Evolutionary conservation across 768 basidiomycete genomes (phyloP).

Genomic region (Hemileccinum rubropunctum): DNA sequence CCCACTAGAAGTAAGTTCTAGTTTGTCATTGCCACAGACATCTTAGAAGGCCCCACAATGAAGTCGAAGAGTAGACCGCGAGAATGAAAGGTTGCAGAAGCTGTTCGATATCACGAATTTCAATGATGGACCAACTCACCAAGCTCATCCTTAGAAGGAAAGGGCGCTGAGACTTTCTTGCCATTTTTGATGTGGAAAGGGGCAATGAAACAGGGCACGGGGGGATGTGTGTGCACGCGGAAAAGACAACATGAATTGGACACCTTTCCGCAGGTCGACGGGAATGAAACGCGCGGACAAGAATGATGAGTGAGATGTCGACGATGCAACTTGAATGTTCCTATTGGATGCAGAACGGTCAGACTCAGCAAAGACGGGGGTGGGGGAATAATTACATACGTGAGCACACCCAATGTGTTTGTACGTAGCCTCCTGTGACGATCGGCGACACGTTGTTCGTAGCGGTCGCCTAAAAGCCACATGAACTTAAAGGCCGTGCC

Average conservation of each 20-base stretch:
- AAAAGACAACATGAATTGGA: slow-evolving; percentile 6
- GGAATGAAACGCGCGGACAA: slow-evolving; percentile 19
- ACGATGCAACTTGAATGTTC: slow-evolving; percentile 6
- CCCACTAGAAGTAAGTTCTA: background rate
- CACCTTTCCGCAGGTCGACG: slow-evolving; percentile 8
- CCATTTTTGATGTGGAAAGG: slow-evolving; percentile 10
- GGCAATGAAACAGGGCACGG: slow-evolving; percentile 16
- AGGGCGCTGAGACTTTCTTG: slow-evolving; percentile 2
- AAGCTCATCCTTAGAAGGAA: slow-evolving; percentile 9
- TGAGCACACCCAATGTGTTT: slow-evolving; percentile 6
- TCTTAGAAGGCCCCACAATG: background rate
- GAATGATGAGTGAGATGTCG: background rate
- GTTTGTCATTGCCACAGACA: slow-evolving; percentile 13
- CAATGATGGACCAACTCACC: slow-evolving; percentile 8
- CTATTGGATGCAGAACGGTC: slow-evolving; percentile 3
- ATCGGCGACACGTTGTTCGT: slow-evolving; percentile 19
- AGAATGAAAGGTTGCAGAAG: slow-evolving; percentile 9
- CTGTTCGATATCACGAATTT: slow-evolving; percentile 7
- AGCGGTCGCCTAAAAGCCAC: slow-evolving; percentile 22
- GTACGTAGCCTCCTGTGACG: slow-evolving; percentile 28
- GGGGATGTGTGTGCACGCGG: slow-evolving; percentile 9
- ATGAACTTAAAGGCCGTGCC: slow-evolving; percentile 9
- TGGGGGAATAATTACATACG: slow-evolving; percentile 22
- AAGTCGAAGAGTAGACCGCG: slow-evolving; percentile 8
- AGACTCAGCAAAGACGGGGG: background rate